Percentiles rank a stretch among this genome's conserved stretches.
Conservation (phyloP, 495 filamentous ascomycete genomes). For the Talaromyces wortmannii region DNA sequence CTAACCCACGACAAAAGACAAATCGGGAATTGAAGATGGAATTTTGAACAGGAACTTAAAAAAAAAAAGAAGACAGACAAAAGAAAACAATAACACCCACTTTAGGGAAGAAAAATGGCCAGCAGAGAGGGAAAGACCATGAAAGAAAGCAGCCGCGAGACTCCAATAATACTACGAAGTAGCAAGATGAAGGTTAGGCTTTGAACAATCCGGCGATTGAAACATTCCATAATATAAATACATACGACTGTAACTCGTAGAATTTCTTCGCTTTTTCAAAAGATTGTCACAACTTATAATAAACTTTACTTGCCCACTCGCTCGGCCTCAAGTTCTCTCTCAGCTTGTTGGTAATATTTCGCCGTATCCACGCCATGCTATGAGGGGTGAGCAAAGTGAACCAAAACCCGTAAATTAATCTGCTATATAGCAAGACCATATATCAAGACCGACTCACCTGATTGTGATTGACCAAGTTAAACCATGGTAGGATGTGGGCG, state of each 20-base stretch:
- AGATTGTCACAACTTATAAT: constrained; percentile 7
- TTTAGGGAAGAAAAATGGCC: background rate
- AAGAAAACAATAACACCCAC: no score
- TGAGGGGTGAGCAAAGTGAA: background rate
- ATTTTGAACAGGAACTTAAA: background rate
- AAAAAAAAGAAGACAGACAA: no score
- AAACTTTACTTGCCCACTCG: constrained; percentile 23
- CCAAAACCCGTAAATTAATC: background rate
- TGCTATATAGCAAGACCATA: background rate
- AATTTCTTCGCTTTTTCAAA: background rate
- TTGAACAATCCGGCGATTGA: background rate
- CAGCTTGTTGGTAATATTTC: constrained; percentile 97
- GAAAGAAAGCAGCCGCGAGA: background rate
- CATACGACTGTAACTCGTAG: background rate
- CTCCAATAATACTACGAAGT: background rate
- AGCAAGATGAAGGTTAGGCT: background rate
- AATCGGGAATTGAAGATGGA: constrained; percentile 41
- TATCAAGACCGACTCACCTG: constrained; percentile 42
- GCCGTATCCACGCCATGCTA: constrained; percentile 95
- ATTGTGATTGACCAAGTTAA: constrained; percentile 95
- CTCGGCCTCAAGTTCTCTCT: constrained; percentile 85
- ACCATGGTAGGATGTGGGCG: constrained; percentile 81
- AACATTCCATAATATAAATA: constrained; percentile 1
- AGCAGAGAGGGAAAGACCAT: constrained; percentile 1
- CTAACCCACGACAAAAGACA: constrained; percentile 53